Evolutionary conservation across 768 basidiomycete genomes (phyloP).

Genomic region (Auricularia heimuer): DNA sequence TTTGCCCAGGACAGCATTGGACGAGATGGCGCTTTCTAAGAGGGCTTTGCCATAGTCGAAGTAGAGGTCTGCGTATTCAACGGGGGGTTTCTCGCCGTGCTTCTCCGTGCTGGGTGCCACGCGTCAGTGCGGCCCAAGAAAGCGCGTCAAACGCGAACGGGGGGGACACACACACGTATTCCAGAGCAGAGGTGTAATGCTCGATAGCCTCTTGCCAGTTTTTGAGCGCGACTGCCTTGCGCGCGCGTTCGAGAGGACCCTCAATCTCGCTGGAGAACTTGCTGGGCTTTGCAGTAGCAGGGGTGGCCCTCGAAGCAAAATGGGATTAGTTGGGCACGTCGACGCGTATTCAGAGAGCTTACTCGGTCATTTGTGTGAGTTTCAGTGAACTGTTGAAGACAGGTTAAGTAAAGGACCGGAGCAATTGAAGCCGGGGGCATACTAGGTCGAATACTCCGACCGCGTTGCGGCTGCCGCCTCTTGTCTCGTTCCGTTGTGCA

Average conservation of each 20-base stretch:
- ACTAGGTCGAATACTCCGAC: no score
- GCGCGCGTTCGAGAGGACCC: conserved; percentile 62
- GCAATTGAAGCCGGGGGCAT: no score
- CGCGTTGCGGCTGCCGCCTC: no score
- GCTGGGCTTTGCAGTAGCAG: no score
- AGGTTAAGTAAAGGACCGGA: no score
- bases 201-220: conserved; percentile 83
- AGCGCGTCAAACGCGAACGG: conserved; percentile 7
- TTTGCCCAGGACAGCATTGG: conserved; percentile 82
- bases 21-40: conserved; percentile 82
- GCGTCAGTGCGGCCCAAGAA: neutral
- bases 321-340: no score
- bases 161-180: conserved; percentile 56
- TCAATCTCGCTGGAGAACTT: conserved; percentile 26
- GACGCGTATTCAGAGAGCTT: no score
- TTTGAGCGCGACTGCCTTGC: conserved; percentile 79
- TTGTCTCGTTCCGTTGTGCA: no score
- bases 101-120: conserved; percentile 47
- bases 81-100: conserved; percentile 66
- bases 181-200: conserved; percentile 74
- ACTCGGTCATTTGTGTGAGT: no score
- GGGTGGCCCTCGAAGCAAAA: no score
- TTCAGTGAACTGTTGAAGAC: no score
- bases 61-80: conserved; percentile 75
- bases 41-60: conserved; percentile 89